Conservation (phyloP, 2,329 filamentous ascomycete species). For the Diaporthe sp. region DNA sequence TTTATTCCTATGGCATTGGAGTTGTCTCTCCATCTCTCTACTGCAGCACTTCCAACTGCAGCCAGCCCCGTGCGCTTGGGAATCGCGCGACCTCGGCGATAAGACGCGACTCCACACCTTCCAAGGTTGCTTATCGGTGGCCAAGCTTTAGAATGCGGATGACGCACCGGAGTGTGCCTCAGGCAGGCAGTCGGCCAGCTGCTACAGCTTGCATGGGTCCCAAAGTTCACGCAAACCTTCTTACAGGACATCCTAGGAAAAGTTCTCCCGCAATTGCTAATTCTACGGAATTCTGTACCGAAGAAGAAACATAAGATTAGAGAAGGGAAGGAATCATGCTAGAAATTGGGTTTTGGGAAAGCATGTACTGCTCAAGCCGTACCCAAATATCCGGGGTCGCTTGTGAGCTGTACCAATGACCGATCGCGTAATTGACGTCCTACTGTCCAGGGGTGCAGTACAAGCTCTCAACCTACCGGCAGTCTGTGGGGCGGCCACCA, state of each 20-base stretch:
- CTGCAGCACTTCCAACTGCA: neutral
- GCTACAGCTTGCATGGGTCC: neutral
- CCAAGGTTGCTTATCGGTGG: neutral
- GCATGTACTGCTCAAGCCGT: neutral
- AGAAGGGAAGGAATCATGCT: neutral
- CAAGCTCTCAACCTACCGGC: conserved; percentile 24
- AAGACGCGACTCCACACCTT: conserved; percentile 24
- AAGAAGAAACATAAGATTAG: neutral
- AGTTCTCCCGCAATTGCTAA: neutral
- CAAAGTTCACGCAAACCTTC: neutral
- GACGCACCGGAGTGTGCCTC: conserved; percentile 28
- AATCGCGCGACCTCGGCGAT: conserved; percentile 29
- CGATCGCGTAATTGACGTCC: neutral
- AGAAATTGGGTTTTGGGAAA: neutral
- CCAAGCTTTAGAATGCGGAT: conserved; percentile 7
- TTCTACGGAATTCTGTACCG: too few relatives aligned
- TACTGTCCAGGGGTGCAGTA: neutral
- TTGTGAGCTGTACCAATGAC: conserved; percentile 14
- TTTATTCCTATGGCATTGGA: neutral
- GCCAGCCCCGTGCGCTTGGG: neutral
- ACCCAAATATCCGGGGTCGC: neutral
- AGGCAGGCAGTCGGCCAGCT: conserved; percentile 13
- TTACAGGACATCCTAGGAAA: neutral
- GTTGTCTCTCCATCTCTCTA: neutral
- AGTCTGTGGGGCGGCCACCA: conserved; percentile 27